phyloP scores from a whole-genome alignment of 306 rosid genomes.

The Senna siamea region DNA sequence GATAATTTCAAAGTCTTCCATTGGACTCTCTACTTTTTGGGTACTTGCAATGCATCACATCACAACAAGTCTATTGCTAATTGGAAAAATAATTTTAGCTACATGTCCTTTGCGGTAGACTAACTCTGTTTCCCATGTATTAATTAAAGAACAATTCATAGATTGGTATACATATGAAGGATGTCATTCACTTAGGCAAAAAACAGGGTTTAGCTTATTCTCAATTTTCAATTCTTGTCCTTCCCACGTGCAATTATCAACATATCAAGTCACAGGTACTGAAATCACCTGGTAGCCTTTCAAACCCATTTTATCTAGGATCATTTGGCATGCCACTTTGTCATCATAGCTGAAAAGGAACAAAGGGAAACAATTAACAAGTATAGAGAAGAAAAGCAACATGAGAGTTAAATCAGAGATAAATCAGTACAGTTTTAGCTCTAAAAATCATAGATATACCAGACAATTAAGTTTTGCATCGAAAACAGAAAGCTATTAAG shows the following conservation, averaged over 20 bases:
- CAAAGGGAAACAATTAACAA: constrained; percentile 28
- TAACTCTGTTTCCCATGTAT: constrained; percentile 14
- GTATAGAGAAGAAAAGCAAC: constrained; percentile 24
- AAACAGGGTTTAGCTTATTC: constrained; percentile 23
- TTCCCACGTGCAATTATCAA: constrained; percentile 31
- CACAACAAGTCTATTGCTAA: constrained; percentile 19
- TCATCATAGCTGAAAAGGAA: constrained; percentile 83
- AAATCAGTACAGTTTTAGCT: constrained; percentile 18
- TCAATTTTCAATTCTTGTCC: constrained; percentile 25
- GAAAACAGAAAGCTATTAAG: constrained; percentile 8
- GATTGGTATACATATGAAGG: constrained; percentile 12
- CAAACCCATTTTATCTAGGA: constrained; percentile 90
- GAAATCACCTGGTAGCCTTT: constrained; percentile 93
- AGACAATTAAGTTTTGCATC: constrained; percentile 7
- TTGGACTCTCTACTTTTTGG: constrained; percentile 8
- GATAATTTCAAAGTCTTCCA: constrained; percentile 28
- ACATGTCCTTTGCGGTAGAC: constrained; percentile 27
- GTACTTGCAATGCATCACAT: constrained; percentile 24
- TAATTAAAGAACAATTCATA: constrained; percentile 1
- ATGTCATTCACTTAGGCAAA: constrained; percentile 20
- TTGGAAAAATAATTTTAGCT: constrained; percentile 17
- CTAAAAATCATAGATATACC: constrained; percentile 23
- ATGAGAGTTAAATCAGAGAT: constrained; percentile 18
- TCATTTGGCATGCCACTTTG: constrained; percentile 87
- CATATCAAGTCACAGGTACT: constrained; percentile 35